Conservation (phyloP, 805 yeast species). For the Candida nonsorbophila region DNA sequence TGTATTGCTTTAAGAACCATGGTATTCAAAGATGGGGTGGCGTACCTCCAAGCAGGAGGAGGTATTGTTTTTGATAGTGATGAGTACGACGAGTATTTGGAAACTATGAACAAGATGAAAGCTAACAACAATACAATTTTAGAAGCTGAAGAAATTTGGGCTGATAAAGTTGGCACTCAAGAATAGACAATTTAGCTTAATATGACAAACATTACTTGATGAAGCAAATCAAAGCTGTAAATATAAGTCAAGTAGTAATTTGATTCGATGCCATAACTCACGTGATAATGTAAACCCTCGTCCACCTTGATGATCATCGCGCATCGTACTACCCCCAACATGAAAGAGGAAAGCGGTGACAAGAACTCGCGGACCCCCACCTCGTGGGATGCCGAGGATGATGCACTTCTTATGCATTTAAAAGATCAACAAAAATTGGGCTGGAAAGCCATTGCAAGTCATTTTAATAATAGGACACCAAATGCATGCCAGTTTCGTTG, state of each 20-base stretch:
- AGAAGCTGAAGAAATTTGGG: slow-evolving; percentile 86
- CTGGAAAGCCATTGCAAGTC: slow-evolving; percentile 43
- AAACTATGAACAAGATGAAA: slow-evolving; percentile 95
- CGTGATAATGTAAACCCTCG: too few relatives aligned
- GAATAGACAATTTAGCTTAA: too few relatives aligned
- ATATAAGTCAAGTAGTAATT: too few relatives aligned
- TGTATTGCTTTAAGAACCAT: slow-evolving; percentile 97
- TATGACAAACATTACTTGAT: too few relatives aligned
- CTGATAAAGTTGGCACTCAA: too few relatives aligned
- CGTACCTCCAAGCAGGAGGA: slow-evolving; percentile 97
- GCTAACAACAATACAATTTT: slow-evolving; percentile 86
- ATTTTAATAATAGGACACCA: slow-evolving; percentile 41
- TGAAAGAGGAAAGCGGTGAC: slow-evolving; percentile 6
- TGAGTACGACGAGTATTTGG: slow-evolving; percentile 90
- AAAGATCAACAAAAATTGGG: slow-evolving; percentile 43
- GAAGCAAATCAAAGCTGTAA: too few relatives aligned
- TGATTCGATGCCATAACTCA: too few relatives aligned
- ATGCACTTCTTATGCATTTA: slow-evolving; percentile 39
- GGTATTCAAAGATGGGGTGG: slow-evolving; percentile 87
- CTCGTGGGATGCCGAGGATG: slow-evolving; percentile 46
- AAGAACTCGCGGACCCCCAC: slow-evolving; percentile 38
- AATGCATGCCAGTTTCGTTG: slow-evolving; percentile 45
- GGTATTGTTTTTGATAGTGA: slow-evolving; percentile 96
- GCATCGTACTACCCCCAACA: too few relatives aligned
- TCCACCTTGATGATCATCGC: too few relatives aligned